Percentiles rank a stretch among this genome's conserved stretches.
Conservation (phyloP, 23 red algal species). For the Gracilaria domingensis region DNA sequence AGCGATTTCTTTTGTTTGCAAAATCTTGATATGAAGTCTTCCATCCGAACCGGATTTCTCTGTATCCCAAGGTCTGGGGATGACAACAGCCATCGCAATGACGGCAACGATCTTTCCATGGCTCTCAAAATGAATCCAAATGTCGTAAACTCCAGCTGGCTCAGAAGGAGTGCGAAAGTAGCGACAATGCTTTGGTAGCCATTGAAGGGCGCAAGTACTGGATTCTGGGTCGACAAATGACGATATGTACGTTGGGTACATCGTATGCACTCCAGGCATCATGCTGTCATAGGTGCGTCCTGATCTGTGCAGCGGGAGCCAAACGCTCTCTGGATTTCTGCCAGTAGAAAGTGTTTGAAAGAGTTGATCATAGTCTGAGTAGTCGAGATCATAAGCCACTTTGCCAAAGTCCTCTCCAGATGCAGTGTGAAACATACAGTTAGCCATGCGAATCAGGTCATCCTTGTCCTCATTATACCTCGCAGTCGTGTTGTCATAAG, state of each 20-base stretch:
- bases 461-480: background rate
- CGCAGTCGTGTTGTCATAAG: background rate
- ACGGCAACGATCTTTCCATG: background rate
- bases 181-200: background rate
- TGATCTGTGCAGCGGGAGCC: background rate
- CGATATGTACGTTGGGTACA: background rate
- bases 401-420: background rate
- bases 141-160: background rate
- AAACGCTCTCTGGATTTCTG: background rate
- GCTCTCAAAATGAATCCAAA: constrained; percentile 1
- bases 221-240: background rate
- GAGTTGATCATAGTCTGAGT: background rate
- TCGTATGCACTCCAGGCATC: background rate
- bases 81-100: background rate
- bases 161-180: background rate
- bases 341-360: background rate
- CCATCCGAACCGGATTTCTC: background rate
- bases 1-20: background rate
- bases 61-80: background rate
- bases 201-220: background rate
- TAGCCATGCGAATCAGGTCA: background rate
- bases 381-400: background rate
- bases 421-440: background rate
- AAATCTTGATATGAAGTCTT: background rate
- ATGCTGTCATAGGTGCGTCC: background rate